Conservation (phyloP, 1,284 basidiomycete species). For the Mycosarcoma mackinlayi region DNA sequence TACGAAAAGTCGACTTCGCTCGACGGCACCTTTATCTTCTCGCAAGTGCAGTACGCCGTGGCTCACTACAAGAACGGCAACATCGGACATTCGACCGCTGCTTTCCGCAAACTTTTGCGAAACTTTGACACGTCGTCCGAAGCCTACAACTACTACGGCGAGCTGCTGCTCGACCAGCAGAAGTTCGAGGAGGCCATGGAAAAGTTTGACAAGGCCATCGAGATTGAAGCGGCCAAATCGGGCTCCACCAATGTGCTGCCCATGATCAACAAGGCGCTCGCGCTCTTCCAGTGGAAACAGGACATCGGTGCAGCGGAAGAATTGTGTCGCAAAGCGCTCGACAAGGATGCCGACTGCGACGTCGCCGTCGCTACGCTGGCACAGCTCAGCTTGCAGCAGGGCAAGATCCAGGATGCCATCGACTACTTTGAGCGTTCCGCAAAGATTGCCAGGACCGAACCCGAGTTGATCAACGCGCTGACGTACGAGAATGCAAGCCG, state of each 20-base stretch:
- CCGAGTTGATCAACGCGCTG: conserved; percentile 87
- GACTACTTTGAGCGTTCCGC: conserved; percentile 87
- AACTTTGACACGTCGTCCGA: conserved; percentile 59
- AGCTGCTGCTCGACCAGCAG: conserved; percentile 91
- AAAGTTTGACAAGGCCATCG: conserved; percentile 92
- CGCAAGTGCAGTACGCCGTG: conserved; percentile 95
- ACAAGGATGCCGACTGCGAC: conserved; percentile 88
- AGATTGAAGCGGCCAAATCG: conserved; percentile 76
- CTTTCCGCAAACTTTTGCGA: conserved; percentile 75
- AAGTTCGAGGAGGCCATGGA: conserved; percentile 90
- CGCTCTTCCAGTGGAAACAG: conserved; percentile 95
- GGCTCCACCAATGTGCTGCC: conserved; percentile 71
- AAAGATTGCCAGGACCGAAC: conserved; percentile 88
- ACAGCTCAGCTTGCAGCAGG: conserved; percentile 91
- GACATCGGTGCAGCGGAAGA: conserved; percentile 84
- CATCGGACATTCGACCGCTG: conserved; percentile 83
- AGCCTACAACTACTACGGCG: conserved; percentile 78
- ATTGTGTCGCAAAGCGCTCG: conserved; percentile 87
- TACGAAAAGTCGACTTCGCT: conserved; percentile 88
- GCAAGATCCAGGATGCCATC: conserved; percentile 86
- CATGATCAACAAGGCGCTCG: conserved; percentile 96
- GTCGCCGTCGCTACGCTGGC: conserved; percentile 95
- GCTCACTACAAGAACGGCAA: conserved; percentile 93
- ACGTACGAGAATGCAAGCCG: conserved; percentile 78
- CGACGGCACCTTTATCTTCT: conserved; percentile 88